phyloP scores from a whole-genome alignment of 805 yeast species.

The Debaryomyces castellii region DNA sequence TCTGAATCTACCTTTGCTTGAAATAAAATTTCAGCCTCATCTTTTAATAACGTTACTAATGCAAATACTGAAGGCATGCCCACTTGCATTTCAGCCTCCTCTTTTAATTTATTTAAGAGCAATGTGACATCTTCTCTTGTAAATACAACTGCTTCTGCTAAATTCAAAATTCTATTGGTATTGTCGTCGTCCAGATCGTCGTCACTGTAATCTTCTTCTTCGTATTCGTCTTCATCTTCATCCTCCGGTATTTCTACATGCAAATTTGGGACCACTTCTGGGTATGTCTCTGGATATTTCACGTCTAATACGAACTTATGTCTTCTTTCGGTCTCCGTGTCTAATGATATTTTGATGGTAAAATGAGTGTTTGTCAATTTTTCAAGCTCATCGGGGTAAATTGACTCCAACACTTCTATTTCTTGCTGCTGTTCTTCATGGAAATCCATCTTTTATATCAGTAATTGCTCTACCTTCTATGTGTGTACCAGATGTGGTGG shows the following conservation, averaged over 20 bases:
- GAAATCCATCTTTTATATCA: slow-evolving; percentile 56
- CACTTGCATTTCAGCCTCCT: slow-evolving; percentile 71
- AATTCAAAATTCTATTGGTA: slow-evolving; percentile 44
- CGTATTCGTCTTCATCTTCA: slow-evolving; percentile 7
- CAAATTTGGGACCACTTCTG: slow-evolving; percentile 73
- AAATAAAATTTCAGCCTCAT: slow-evolving; percentile 71
- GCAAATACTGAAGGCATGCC: slow-evolving; percentile 95
- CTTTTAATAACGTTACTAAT: slow-evolving; percentile 73
- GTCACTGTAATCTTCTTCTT: slow-evolving; percentile 37
- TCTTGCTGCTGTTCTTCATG: slow-evolving; percentile 87
- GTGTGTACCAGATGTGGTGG: background rate
- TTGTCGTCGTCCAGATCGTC: slow-evolving; percentile 46
- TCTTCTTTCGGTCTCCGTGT: slow-evolving; percentile 59
- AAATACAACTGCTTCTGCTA: slow-evolving; percentile 61
- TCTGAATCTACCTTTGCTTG: slow-evolving; percentile 51
- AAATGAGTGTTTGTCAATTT: slow-evolving; percentile 47
- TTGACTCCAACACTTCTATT: slow-evolving; percentile 82
- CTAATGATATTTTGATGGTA: slow-evolving; percentile 60
- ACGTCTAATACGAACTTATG: slow-evolving; percentile 63
- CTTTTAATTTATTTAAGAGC: slow-evolving; percentile 42
- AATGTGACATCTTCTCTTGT: slow-evolving; percentile 44
- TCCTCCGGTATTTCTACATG: slow-evolving; percentile 28
- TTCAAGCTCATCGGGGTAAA: slow-evolving; percentile 89
- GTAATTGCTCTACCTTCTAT: background rate
- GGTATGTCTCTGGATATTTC: slow-evolving; percentile 74